Percentiles rank a stretch among this genome's conserved stretches.
Conservation (phyloP, 2,329 filamentous ascomycete species). For the Neurospora crassa region DNA sequence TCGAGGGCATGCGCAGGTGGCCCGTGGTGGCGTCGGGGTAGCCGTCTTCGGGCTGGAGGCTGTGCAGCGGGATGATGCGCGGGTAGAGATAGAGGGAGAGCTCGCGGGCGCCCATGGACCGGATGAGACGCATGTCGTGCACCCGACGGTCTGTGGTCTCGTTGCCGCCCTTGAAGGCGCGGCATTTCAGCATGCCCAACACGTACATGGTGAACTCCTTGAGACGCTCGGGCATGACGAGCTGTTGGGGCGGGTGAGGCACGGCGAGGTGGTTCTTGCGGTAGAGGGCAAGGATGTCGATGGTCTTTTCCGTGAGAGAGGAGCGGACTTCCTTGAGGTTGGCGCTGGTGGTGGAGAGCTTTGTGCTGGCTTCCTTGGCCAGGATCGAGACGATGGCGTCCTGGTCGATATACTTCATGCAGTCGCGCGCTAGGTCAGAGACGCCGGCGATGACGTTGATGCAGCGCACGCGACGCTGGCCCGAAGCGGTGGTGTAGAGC, state of each 20-base stretch:
- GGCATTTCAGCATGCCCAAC: slow-evolving; percentile 77
- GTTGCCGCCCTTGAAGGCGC: slow-evolving; percentile 86
- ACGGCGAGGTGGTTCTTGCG: slow-evolving; percentile 81
- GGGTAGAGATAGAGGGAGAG: slow-evolving; percentile 91
- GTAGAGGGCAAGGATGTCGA: slow-evolving; percentile 86
- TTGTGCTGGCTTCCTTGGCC: slow-evolving; percentile 88
- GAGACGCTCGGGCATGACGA: slow-evolving; percentile 89
- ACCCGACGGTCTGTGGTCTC: slow-evolving; percentile 86
- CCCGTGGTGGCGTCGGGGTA: slow-evolving; percentile 84
- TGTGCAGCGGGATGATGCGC: slow-evolving; percentile 85
- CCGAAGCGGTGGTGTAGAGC: slow-evolving; percentile 84
- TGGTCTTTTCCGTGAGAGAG: slow-evolving; percentile 78
- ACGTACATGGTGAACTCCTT: slow-evolving; percentile 98
- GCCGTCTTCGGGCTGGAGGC: slow-evolving; percentile 75
- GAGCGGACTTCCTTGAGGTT: slow-evolving; percentile 77
- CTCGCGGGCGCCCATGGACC: slow-evolving; percentile 77
- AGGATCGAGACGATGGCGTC: slow-evolving; percentile 84
- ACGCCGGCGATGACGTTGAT: slow-evolving; percentile 90
- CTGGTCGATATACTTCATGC: slow-evolving; percentile 90
- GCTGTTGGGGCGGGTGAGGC: slow-evolving; percentile 77
- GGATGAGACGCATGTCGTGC: slow-evolving; percentile 84
- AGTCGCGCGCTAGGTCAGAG: slow-evolving; percentile 72
- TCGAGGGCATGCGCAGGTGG: slow-evolving; percentile 73
- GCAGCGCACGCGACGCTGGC: slow-evolving; percentile 83
- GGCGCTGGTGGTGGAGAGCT: slow-evolving; percentile 59